Evolutionary conservation across 352 stramenopile species (phyloP).

Genomic region (Phytophthora palmivora): DNA sequence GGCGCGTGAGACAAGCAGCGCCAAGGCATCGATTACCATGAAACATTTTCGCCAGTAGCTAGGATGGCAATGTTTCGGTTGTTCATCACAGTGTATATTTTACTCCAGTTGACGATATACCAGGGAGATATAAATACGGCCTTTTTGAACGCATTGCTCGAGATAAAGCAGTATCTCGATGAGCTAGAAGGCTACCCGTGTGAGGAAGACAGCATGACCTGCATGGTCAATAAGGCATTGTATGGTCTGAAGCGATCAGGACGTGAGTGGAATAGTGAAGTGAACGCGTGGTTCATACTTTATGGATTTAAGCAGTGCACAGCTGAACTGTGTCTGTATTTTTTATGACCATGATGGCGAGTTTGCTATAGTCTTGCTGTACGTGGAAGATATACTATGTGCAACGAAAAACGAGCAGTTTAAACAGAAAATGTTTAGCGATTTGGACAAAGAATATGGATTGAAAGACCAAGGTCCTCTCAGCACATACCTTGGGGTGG

Average conservation of each 20-base stretch:
- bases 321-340: constrained; percentile 32
- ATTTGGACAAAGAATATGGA: constrained; percentile 24
- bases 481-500: constrained; percentile 13
- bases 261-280: constrained; percentile 28
- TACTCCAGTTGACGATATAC: constrained; percentile 13
- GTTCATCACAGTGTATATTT: constrained; percentile 6
- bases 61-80: constrained; percentile 18
- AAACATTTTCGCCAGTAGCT: constrained; percentile 14
- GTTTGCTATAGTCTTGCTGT: constrained; percentile 28
- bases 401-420: constrained; percentile 22
- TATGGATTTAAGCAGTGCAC: constrained; percentile 13
- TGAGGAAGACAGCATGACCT: constrained; percentile 8
- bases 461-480: constrained; percentile 36
- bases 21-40: constrained; percentile 14
- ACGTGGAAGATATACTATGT: constrained; percentile 40
- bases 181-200: constrained; percentile 19
- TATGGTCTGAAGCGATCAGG: constrained; percentile 28
- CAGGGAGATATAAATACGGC: constrained; percentile 20
- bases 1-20: constrained; percentile 11
- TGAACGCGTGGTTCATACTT: constrained; percentile 20
- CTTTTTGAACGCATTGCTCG: constrained; percentile 16
- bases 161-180: constrained; percentile 22
- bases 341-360: constrained; percentile 2
- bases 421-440: constrained; percentile 28
- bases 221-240: constrained; percentile 23